Conservation (phyloP, 2,329 filamentous ascomycete species). For the Passalora sequoiae region DNA sequence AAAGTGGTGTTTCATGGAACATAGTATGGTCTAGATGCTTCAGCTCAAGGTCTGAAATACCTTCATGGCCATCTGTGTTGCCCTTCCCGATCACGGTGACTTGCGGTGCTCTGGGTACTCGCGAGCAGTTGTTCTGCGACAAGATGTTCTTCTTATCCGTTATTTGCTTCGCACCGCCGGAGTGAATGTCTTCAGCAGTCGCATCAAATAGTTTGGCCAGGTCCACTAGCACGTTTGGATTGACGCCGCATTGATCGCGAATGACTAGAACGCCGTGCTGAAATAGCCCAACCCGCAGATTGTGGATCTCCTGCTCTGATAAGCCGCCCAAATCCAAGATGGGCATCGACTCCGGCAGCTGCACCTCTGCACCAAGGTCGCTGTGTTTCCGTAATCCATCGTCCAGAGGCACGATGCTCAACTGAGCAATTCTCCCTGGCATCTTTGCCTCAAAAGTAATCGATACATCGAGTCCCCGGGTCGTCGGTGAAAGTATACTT, state of each 20-base stretch:
- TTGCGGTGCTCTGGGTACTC: constrained; percentile 19
- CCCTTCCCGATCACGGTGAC: constrained; percentile 23
- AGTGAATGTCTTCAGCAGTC: constrained; percentile 18
- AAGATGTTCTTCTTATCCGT: constrained; percentile 13
- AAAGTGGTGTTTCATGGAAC: constrained; percentile 33
- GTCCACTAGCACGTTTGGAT: constrained; percentile 14
- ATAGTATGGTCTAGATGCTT: constrained; percentile 20
- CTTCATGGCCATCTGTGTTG: constrained; percentile 17
- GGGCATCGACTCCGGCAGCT: constrained; percentile 7
- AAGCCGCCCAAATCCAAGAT: constrained; percentile 11
- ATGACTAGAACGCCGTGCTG: constrained; percentile 21
- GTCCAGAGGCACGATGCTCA: constrained; percentile 7
- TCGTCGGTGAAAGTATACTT: too few relatives aligned
- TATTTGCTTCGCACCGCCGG: constrained; percentile 20
- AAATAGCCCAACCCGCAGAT: constrained; percentile 16
- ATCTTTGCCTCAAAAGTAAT: too few relatives aligned
- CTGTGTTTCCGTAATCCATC: constrained; percentile 14
- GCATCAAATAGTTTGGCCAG: constrained; percentile 21
- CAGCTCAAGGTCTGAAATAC: constrained; percentile 17
- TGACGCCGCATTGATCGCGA: constrained; percentile 17
- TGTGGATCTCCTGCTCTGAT: constrained; percentile 12
- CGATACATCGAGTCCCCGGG: too few relatives aligned
- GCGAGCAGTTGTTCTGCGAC: constrained; percentile 9
- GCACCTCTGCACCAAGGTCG: constrained; percentile 17
- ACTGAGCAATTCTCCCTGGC: constrained; percentile 12